Evolutionary conservation across 306 rosid genomes (phyloP), one percentile per base, ranked within the genome.

Genomic region (Luffa acutangula): DNA sequence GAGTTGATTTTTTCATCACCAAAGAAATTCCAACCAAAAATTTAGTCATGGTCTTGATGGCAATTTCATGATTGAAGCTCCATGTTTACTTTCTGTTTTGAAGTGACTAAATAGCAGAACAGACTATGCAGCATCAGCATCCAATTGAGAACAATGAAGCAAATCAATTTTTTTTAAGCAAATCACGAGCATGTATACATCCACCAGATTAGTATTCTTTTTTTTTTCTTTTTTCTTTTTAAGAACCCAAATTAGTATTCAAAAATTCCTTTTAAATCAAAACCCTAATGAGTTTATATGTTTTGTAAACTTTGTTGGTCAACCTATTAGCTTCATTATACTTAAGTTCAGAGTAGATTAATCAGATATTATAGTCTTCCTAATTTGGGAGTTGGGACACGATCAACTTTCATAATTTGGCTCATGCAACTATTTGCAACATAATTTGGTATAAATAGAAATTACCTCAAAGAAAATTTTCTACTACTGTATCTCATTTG

Each of bases 381-480:
- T 41, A 69, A 43, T 42, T 43, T 2, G 54, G 17, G 75, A 11
- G 34, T 43, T 2, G 54, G 17, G 75, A 11, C 52, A 69, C 6
- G 8, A 69, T 43, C 20, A 71, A 34, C 36, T 63, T 71, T 71
- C 76, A 69, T n/a, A 69, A 20, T 42, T 43, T n/a, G 57, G 39
- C 3, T 45, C 21, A 45, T 43, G 69, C 43, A 63, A 25, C 66
- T 1, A 4, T 21, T 43, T 9, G 36, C 5, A 43, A 70, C 76
- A 71, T 70, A 42, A 69, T n/a, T 42, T 20, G 41, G 76, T 21
- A 13, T 9, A 72, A 34, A 73, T n/a, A 72, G 79, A 77, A 77
- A 57, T 74, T 86, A 78, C 96, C 91, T 83, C 76, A 48, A 65
- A 66, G 73, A 62, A 84, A 76, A 4, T 46, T 58, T 76, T 65